Conservation (phyloP, 768 basidiomycete genomes). For the Tricholoma flavovirens region DNA sequence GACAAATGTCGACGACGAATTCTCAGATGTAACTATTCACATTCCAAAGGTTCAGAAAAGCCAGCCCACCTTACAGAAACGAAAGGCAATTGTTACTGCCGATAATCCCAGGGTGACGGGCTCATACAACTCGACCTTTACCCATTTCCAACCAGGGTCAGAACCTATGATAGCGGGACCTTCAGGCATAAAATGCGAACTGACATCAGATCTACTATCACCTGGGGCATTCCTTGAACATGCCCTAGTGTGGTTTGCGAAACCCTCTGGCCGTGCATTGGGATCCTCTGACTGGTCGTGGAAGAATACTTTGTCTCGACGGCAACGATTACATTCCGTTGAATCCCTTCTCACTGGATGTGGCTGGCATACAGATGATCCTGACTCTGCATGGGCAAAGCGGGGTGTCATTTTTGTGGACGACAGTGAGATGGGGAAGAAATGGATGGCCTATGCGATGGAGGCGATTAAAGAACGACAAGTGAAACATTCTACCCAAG, state of each 20-base stretch:
- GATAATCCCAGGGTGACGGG: not conserved
- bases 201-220: not conserved
- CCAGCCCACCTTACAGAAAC: not conserved
- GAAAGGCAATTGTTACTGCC: not conserved
- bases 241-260: slow-evolving; percentile 27
- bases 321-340: slow-evolving; percentile 34
- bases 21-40: not conserved
- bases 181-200: not conserved
- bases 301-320: slow-evolving; percentile 26
- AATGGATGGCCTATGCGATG: slow-evolving; percentile 8
- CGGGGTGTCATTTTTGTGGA: slow-evolving; percentile 36
- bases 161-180: not conserved
- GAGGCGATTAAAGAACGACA: slow-evolving; percentile 7
- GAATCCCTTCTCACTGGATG: slow-evolving; percentile 44
- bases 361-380: slow-evolving; percentile 28
- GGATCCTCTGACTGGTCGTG: slow-evolving; percentile 19
- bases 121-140: not conserved
- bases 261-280: slow-evolving; percentile 9
- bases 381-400: slow-evolving; percentile 10
- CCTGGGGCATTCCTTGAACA: slow-evolving; percentile 9
- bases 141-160: not conserved
- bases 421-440: slow-evolving; percentile 14
- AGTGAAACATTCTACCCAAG: not conserved
- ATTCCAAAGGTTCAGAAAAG: not conserved
- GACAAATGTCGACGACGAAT: not conserved